These are phyloP conservation scores for Clavispora santaluciae DNA, from an alignment of 805 yeast genomes.

Conservation along the genomic window DNA sequence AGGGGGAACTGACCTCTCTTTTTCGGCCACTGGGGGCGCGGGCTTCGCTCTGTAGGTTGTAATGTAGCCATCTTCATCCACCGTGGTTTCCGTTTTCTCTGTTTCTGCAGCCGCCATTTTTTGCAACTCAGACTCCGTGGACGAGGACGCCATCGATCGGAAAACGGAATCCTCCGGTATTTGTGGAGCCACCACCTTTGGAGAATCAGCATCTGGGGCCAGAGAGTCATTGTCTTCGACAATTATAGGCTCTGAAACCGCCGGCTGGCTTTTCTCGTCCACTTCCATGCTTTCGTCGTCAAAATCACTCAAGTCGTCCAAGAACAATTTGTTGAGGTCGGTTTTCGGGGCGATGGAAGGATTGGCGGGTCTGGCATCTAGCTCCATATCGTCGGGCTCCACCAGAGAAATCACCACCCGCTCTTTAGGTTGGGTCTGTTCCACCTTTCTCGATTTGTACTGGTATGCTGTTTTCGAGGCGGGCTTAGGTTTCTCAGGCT, in stretches of 20 bases:
- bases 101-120: background rate
- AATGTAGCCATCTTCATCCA: conserved; percentile 50
- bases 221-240: conserved; percentile 5
- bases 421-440: conserved; percentile 27
- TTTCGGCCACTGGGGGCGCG: conserved; percentile 10
- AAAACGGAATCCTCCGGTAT: conserved; percentile 5
- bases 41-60: conserved; percentile 29
- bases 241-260: conserved; percentile 7
- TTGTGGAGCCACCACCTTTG: background rate
- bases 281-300: conserved; percentile 6
- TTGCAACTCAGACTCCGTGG: background rate
- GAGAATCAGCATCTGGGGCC: background rate
- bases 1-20: background rate
- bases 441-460: conserved; percentile 35
- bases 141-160: conserved; percentile 1
- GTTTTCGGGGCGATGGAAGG: conserved; percentile 2
- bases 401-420: conserved; percentile 31
- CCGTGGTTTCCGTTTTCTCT: conserved; percentile 5
- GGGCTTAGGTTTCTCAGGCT: conserved; percentile 1
- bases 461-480: conserved; percentile 11
- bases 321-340: conserved; percentile 10
- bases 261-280: background rate
- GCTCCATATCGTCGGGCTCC: conserved; percentile 3
- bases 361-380: background rate
- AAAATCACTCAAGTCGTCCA: conserved; percentile 16